A percentile compares a stretch with the other conserved stretches of the same genome.
phyloP scores from a whole-genome alignment of 2,329 filamentous ascomycete species.

The Monilinia polystroma region DNA sequence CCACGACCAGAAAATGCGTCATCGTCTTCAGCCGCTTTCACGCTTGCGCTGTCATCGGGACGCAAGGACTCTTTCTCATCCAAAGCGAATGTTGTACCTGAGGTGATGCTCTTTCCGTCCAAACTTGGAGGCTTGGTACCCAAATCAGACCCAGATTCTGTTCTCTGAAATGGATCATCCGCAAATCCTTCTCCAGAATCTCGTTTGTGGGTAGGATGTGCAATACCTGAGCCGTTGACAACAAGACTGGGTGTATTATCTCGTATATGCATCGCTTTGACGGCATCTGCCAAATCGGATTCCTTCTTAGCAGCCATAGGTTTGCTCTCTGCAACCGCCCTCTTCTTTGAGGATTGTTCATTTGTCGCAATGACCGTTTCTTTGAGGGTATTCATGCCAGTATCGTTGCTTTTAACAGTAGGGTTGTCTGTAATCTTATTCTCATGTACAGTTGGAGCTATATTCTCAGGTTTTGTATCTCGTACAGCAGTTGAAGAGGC shows the following conservation, averaged over 20 bases:
- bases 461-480: constrained; percentile 35
- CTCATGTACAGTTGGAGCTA: constrained; percentile 22
- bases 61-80: constrained; percentile 95
- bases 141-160: constrained; percentile 63
- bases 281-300: constrained; percentile 36
- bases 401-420: constrained; percentile 22
- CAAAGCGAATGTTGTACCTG: constrained; percentile 90
- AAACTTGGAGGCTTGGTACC: constrained; percentile 83
- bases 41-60: constrained; percentile 92
- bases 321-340: constrained; percentile 12
- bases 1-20: constrained; percentile 76
- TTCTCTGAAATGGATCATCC: constrained; percentile 44
- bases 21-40: constrained; percentile 86
- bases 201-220: constrained; percentile 30
- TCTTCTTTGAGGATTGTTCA: constrained; percentile 4
- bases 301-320: constrained; percentile 28
- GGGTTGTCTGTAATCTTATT: constrained; percentile 24
- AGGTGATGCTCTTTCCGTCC: constrained; percentile 92
- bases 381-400: constrained; percentile 14
- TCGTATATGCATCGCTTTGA: constrained; percentile 39
- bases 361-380: constrained; percentile 33
- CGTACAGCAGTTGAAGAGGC: constrained; percentile 37
- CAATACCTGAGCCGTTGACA: constrained; percentile 40
- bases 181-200: constrained; percentile 35
- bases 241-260: constrained; percentile 39